A percentile compares a stretch with the other conserved stretches of the same genome.
These are phyloP conservation scores for Leucocoprinus leucothites DNA, from an alignment of 768 basidiomycete species.

Conservation along the genomic window DNA sequence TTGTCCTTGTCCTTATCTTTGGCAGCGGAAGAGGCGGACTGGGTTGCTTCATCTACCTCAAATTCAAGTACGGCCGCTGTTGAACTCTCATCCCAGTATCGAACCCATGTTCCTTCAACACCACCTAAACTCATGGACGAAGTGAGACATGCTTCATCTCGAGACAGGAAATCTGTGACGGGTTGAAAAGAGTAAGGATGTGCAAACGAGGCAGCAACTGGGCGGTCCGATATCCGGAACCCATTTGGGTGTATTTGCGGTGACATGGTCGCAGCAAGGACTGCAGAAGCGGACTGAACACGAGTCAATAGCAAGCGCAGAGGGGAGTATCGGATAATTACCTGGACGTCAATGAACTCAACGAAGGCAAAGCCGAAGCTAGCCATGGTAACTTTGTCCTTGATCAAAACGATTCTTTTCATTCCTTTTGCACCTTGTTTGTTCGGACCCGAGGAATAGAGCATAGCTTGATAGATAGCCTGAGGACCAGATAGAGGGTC, in stretches of 20 bases:
- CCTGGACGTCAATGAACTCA: constrained; percentile 84
- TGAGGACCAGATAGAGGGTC: constrained; percentile 87
- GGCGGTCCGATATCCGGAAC: constrained; percentile 85
- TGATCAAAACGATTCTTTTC: constrained; percentile 83
- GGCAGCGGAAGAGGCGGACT: constrained; percentile 24
- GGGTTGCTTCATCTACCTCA: constrained; percentile 61
- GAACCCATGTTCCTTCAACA: constrained; percentile 67
- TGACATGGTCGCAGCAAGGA: constrained; percentile 86
- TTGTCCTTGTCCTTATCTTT: constrained; percentile 32
- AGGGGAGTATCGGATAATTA: constrained; percentile 28
- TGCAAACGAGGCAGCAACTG: constrained; percentile 91
- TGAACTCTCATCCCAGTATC: constrained; percentile 92
- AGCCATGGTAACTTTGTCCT: constrained; percentile 82
- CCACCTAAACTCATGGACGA: constrained; percentile 72
- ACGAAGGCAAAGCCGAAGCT: constrained; percentile 96
- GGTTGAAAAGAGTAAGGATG: constrained; percentile 89
- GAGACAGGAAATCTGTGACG: constrained; percentile 66
- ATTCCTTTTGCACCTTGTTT: constrained; percentile 84
- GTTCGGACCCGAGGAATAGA: constrained; percentile 72
- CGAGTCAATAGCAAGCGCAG: constrained; percentile 11
- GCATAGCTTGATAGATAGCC: constrained; percentile 82
- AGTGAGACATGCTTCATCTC: constrained; percentile 73
- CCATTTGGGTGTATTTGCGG: constrained; percentile 87
- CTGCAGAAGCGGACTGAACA: constrained; percentile 71
- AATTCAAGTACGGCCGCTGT: constrained; percentile 75